A percentile compares a stretch with the other conserved stretches of the same genome.
phyloP scores from a whole-genome alignment of 2,329 filamentous ascomycete species.

The Amauroascus verrucosus region DNA sequence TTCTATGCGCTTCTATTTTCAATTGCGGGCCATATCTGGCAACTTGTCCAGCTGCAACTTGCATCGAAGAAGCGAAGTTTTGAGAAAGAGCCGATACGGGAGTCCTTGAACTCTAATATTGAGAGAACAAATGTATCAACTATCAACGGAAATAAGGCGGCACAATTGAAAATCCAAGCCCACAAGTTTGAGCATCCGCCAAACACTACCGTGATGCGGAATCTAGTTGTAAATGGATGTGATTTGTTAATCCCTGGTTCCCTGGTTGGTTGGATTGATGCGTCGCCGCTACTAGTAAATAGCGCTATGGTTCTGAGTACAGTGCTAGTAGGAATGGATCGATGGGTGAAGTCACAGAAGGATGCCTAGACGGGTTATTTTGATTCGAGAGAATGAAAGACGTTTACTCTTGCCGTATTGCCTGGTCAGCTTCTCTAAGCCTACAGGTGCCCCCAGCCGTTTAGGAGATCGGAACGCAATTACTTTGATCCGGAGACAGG shows the following conservation, averaged over 20 bases:
- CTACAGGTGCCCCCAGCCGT: too few relatives aligned
- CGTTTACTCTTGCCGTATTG: too few relatives aligned
- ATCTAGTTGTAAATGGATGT: constrained; percentile 47
- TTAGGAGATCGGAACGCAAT: too few relatives aligned
- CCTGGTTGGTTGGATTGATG: constrained; percentile 50
- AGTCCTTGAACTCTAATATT: not conserved
- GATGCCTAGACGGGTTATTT: not conserved
- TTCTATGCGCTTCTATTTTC: constrained; percentile 51
- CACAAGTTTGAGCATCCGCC: not conserved
- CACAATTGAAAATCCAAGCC: not conserved
- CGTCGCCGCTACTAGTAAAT: constrained; percentile 45
- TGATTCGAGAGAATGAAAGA: too few relatives aligned
- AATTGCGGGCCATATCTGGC: constrained; percentile 28
- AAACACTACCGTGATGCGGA: constrained; percentile 32
- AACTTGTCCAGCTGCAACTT: constrained; percentile 15
- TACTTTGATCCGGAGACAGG: too few relatives aligned
- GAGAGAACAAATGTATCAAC: not conserved
- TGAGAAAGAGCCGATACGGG: not conserved
- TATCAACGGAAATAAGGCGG: constrained; percentile 5
- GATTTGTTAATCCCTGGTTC: constrained; percentile 54
- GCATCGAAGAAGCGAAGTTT: not conserved
- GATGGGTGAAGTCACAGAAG: constrained; percentile 41
- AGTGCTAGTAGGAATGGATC: constrained; percentile 48
- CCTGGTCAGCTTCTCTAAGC: too few relatives aligned
- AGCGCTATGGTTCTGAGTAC: constrained; percentile 53